Evolutionary conservation across 768 basidiomycete genomes (phyloP).

Genomic region (Austroboletus festivus): DNA sequence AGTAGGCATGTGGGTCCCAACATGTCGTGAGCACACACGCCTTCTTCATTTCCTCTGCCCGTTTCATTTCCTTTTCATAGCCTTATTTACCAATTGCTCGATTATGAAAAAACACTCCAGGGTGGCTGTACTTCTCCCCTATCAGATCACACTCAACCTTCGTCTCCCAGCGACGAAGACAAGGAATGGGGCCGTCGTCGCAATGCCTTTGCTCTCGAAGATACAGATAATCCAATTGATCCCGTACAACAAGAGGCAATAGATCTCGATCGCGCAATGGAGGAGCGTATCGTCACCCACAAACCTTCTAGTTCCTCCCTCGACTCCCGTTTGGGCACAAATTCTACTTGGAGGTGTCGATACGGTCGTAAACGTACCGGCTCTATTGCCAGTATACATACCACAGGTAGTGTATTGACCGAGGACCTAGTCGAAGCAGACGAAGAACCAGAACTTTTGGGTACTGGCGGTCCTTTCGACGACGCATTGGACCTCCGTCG

Average conservation of each 20-base stretch:
- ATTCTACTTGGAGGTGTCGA: conserved; percentile 59
- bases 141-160: conserved; percentile 52
- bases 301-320: conserved; percentile 67
- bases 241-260: conserved; percentile 74
- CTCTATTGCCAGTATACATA: conserved; percentile 70
- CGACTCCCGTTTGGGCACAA: conserved; percentile 64
- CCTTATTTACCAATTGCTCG: conserved; percentile 89
- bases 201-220: conserved; percentile 44
- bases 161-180: conserved; percentile 57
- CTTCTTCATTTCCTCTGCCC: conserved; percentile 20
- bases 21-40: conserved; percentile 73
- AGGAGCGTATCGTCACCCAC: conserved; percentile 73
- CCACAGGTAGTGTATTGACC: conserved; percentile 66
- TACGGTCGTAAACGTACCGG: conserved; percentile 72
- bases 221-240: conserved; percentile 42
- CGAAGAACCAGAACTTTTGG: conserved; percentile 70
- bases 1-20: conserved; percentile 88
- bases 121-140: conserved; percentile 47
- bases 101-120: conserved; percentile 78
- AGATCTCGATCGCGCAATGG: conserved; percentile 85
- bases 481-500: conserved; percentile 33
- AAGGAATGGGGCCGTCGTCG: conserved; percentile 80
- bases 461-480: conserved; percentile 64
- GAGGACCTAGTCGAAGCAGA: conserved; percentile 82
- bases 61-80: conserved; percentile 40